Conservation (phyloP, 768 basidiomycete species). For the Cystofilobasidium capitatum region DNA sequence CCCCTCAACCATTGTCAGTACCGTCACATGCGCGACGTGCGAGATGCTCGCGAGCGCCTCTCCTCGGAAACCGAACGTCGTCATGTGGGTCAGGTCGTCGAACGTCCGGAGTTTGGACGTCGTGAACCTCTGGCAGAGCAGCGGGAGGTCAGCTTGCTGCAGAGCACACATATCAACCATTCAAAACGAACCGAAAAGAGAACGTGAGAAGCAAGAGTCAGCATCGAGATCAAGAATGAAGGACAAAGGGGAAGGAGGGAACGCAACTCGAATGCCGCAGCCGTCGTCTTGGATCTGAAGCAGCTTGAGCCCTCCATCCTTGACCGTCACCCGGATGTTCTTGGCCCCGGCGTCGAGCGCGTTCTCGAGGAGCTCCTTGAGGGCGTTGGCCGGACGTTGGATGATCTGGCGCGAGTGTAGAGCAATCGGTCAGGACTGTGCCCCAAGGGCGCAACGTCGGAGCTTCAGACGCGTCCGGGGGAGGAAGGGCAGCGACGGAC, state of each 20-base stretch:
- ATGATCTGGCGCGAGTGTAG: slow-evolving; percentile 54
- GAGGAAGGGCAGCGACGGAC: slow-evolving; percentile 33
- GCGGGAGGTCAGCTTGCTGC: slow-evolving; percentile 76
- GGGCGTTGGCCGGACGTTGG: slow-evolving; percentile 80
- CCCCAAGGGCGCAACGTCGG: too few relatives aligned
- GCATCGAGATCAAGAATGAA: not conserved
- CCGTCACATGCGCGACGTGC: slow-evolving; percentile 77
- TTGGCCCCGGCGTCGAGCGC: slow-evolving; percentile 86
- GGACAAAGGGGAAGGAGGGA: not conserved
- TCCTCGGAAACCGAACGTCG: slow-evolving; percentile 92
- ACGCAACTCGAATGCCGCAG: slow-evolving; percentile 77
- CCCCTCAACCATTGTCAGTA: slow-evolving; percentile 76
- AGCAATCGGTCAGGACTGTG: not conserved
- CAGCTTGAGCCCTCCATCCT: slow-evolving; percentile 90
- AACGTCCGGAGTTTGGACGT: slow-evolving; percentile 85
- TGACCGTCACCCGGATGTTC: slow-evolving; percentile 73
- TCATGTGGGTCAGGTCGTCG: slow-evolving; percentile 69
- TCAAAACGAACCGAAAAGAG: not conserved
- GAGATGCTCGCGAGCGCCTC: slow-evolving; percentile 95
- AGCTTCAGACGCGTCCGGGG: not conserved
- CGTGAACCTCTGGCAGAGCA: slow-evolving; percentile 88
- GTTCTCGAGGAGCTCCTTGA: slow-evolving; percentile 94
- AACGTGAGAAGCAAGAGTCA: not conserved
- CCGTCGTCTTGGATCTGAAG: slow-evolving; percentile 96
- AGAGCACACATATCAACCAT: slow-evolving; percentile 4